phyloP scores from a whole-genome alignment of 148 eudicot genomes.

The Selenicereus undatus region DNA sequence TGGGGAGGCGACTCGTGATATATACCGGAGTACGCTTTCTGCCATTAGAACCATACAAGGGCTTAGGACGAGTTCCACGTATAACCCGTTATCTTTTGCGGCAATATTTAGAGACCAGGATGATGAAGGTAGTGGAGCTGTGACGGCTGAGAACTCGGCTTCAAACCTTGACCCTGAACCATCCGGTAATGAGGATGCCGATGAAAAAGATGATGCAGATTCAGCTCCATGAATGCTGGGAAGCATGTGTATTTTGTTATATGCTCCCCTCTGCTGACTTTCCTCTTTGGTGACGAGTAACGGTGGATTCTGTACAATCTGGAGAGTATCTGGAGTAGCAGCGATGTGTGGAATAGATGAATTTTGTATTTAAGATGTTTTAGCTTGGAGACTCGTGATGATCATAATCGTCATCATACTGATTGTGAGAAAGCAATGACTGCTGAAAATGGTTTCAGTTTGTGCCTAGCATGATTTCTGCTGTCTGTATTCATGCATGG shows the following conservation, averaged over 20 bases:
- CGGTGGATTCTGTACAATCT: background rate
- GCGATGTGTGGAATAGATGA: background rate
- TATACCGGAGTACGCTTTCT: constrained; percentile 67
- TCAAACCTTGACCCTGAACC: constrained; percentile 32
- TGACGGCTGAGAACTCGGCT: constrained; percentile 76
- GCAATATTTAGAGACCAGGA: constrained; percentile 59
- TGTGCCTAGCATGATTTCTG: background rate
- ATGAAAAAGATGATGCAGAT: no score
- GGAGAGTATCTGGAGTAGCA: background rate
- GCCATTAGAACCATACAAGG: constrained; percentile 83
- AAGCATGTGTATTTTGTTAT: background rate
- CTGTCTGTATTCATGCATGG: background rate
- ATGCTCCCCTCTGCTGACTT: background rate
- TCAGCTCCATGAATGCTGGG: constrained; percentile 18
- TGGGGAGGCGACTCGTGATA: constrained; percentile 50
- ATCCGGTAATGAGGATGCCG: constrained; percentile 27
- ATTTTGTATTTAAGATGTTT: constrained; percentile 1
- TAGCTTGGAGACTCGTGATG: background rate
- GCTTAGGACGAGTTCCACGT: constrained; percentile 76
- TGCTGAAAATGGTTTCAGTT: background rate
- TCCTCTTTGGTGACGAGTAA: background rate
- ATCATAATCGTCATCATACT: background rate
- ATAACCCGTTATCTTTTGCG: constrained; percentile 72
- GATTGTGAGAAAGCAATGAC: background rate
- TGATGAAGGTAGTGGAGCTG: constrained; percentile 65